Conservation (phyloP, 495 filamentous ascomycete genomes). For the Penicillium psychrofluorescens region DNA sequence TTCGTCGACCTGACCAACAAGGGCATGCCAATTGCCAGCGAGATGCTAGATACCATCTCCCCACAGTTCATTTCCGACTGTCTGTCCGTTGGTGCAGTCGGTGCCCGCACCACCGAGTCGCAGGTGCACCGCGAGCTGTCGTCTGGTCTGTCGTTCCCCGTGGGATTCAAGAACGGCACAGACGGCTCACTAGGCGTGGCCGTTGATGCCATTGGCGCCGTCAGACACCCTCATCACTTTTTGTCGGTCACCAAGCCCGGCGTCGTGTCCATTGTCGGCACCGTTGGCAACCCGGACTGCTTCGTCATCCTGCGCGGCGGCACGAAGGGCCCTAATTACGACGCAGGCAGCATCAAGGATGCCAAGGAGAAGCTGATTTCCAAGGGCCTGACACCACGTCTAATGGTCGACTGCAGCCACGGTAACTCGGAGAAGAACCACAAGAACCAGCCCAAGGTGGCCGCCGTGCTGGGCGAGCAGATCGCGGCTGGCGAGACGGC, state of each 20-base stretch:
- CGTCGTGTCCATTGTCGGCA: constrained; percentile 92
- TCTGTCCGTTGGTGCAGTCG: constrained; percentile 85
- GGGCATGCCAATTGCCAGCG: constrained; percentile 96
- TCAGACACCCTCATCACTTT: constrained; percentile 93
- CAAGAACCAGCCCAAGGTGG: constrained; percentile 95
- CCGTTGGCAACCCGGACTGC: constrained; percentile 93
- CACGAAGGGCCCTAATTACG: constrained; percentile 90
- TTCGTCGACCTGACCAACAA: constrained; percentile 90
- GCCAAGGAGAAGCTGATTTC: constrained; percentile 63
- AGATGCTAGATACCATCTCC: constrained; percentile 98
- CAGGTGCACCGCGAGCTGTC: constrained; percentile 95
- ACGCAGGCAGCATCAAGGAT: constrained; percentile 70
- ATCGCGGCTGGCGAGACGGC: constrained; percentile 72
- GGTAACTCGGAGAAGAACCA: constrained; percentile 95
- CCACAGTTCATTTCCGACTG: constrained; percentile 97
- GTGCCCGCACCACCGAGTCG: constrained; percentile 90
- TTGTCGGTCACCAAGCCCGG: constrained; percentile 97
- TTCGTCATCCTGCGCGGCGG: constrained; percentile 96
- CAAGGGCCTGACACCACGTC: constrained; percentile 57
- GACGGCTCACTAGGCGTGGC: constrained; percentile 86
- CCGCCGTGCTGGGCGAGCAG: constrained; percentile 72
- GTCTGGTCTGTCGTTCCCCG: constrained; percentile 89
- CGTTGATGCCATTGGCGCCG: constrained; percentile 93
- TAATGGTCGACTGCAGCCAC: constrained; percentile 99
- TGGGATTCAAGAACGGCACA: constrained; percentile 99